These are phyloP conservation scores for Picea mariana DNA, from an alignment of 83 land plant species.

Conservation along the genomic window DNA sequence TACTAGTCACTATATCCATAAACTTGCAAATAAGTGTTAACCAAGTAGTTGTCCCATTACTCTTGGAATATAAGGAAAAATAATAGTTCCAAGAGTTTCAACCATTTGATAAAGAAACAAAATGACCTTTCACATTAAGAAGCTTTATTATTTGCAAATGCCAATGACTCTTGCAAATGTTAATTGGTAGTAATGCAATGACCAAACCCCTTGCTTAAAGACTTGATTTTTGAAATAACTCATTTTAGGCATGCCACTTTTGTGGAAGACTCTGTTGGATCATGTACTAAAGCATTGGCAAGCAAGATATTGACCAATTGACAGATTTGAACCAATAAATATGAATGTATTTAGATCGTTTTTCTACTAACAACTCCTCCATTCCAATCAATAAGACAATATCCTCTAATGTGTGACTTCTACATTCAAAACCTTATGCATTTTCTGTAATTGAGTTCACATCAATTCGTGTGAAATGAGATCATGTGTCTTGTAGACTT, in stretches of 20 bases:
- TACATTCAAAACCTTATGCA: conserved; percentile 47
- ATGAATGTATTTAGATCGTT: conserved; percentile 84
- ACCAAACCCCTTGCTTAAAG: conserved; percentile 73
- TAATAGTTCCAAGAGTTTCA: no score
- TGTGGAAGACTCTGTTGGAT: conserved; percentile 39
- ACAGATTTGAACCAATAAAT: conserved; percentile 86
- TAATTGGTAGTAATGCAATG: no score
- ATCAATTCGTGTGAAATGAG: conserved; percentile 46
- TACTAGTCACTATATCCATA: no score
- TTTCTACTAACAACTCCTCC: conserved; percentile 88
- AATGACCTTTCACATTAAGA: no score
- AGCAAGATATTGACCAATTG: conserved; percentile 73
- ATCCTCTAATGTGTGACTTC: conserved; percentile 47
- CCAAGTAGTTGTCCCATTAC: no score
- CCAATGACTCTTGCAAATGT: no score
- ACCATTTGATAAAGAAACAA: no score
- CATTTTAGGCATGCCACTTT: conserved; percentile 48
- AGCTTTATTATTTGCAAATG: no score
- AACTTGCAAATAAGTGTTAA: no score
- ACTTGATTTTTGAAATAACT: conserved; percentile 78
- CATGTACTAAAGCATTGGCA: conserved; percentile 37
- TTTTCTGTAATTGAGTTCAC: conserved; percentile 37
- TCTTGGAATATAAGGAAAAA: no score
- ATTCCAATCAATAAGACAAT: conserved; percentile 93
- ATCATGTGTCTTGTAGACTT: conserved; percentile 83